Conservation (phyloP, 192 early-diverging fungal genomes). For the Linnemannia exigua region DNA sequence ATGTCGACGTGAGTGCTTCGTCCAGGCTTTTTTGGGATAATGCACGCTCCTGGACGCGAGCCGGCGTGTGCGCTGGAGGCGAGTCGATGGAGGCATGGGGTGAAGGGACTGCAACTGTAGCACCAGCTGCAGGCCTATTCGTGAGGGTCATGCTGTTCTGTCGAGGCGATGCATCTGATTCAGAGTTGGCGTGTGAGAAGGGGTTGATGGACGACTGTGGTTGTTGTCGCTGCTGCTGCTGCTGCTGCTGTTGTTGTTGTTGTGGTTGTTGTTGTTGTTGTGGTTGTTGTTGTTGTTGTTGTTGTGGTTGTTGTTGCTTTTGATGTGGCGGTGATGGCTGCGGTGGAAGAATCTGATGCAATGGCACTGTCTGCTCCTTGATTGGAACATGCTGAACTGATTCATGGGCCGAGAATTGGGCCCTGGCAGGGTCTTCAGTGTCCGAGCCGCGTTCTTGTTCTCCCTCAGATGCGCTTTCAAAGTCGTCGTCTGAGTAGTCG, state of each 20-base stretch:
- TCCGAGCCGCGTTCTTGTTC: not conserved
- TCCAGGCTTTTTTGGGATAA: not conserved
- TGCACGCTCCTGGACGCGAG: not conserved
- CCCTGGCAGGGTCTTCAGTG: not conserved
- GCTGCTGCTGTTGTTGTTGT: not conserved
- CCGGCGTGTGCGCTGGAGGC: not conserved
- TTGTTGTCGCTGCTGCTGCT: not conserved
- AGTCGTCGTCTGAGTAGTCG: constrained; percentile 21
- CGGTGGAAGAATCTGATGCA: not conserved
- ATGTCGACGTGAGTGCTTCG: not conserved
- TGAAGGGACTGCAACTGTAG: not conserved
- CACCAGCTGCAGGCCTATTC: not conserved
- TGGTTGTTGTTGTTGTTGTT: not conserved
- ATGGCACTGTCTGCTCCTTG: not conserved
- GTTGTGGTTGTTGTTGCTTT: not conserved
- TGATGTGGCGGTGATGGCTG: not conserved
- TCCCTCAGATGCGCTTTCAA: constrained; percentile 47
- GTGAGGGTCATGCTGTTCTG: not conserved
- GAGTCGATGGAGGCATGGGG: constrained; percentile 16
- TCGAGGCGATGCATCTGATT: not conserved
- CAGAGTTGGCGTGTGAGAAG: not conserved
- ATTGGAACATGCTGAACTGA: not conserved
- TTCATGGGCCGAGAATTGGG: not conserved
- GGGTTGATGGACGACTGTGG: not conserved
- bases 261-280: not conserved